Base-by-base conservation (phyloP, 2,329 filamentous ascomycete species). In the Fusarium armeniacum region DNA sequence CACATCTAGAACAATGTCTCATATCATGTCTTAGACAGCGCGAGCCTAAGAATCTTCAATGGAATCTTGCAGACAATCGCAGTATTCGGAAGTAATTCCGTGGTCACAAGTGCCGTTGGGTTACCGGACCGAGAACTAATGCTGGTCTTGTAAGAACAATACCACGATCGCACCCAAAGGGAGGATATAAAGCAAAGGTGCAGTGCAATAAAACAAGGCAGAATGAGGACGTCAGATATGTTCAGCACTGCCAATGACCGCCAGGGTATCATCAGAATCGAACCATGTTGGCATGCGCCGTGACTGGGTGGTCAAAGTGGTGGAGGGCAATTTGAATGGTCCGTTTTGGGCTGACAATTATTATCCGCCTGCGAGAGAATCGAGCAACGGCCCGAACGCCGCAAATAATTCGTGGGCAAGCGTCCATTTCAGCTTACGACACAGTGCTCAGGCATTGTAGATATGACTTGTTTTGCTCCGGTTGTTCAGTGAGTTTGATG, bases 371-470 rank as follows among this genome's bases (percentile, higher is more conserved):
- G 40, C 22, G 49, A 67, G 46, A 28, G 52, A 26, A 47, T 68
- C 58, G 60, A 46, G 45, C 40, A 69, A 66, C 65, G 65, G 66
- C 57, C 63, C 50, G 62, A 65, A 65, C 62, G 62, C 62, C 61
- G 62, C 47, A 56, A 32, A 41, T 32, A n/a, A 45, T 44, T 66
- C 16, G 58, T 26, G 26, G 36, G 36, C 16, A 38, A 45, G 49
- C 43, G 47, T 46, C 35, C 50, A 69, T 63, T 69, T 35, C 32
- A 64, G 36, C 46, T 43, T 56, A 35, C 18, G 46, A 59, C 62
- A 69, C 58, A 53, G 52, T 58, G 52, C 18, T 55, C 15, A 24
- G 32, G 51, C 22, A 24, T 30, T 24, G 10, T 33, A 30, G 38
- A 20, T 47, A 32, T 54, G 40, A n/a, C 3, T 16, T 46, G 41